These are phyloP conservation scores for Aspergillus calidoustus DNA, from an alignment of 2,329 filamentous ascomycete species.

Conservation along the genomic window DNA sequence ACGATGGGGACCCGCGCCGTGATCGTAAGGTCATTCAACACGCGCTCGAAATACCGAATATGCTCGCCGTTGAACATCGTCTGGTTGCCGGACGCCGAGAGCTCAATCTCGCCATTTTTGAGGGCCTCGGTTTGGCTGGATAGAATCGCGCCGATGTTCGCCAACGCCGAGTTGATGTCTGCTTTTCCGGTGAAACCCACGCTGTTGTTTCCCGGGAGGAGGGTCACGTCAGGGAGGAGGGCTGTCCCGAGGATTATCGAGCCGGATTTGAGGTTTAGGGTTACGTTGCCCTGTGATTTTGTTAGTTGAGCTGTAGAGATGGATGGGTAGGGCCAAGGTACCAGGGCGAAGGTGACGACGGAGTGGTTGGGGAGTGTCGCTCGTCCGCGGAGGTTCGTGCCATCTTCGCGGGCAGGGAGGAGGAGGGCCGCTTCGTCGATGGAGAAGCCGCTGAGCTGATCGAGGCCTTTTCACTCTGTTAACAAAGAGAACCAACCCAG, in stretches of 20 bases:
- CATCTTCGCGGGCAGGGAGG: slow-evolving; percentile 42
- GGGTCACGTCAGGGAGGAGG: slow-evolving; percentile 43
- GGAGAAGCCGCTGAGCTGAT: slow-evolving; percentile 46
- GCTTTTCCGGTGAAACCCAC: slow-evolving; percentile 24
- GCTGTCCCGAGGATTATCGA: slow-evolving; percentile 48
- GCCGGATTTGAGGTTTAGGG: slow-evolving; percentile 50
- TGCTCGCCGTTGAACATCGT: slow-evolving; percentile 50
- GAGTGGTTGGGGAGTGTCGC: slow-evolving; percentile 54
- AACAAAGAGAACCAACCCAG: neutral
- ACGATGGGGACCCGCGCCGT: slow-evolving; percentile 41
- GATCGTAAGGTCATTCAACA: slow-evolving; percentile 49
- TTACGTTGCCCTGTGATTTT: slow-evolving; percentile 47
- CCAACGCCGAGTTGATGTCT: slow-evolving; percentile 43
- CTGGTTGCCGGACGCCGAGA: slow-evolving; percentile 49
- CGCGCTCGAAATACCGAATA: slow-evolving; percentile 51
- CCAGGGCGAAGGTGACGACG: slow-evolving; percentile 45
- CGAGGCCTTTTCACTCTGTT: slow-evolving; percentile 31
- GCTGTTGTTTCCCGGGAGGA: slow-evolving; percentile 52
- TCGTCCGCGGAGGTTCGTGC: slow-evolving; percentile 50
- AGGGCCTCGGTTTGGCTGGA: slow-evolving; percentile 44
- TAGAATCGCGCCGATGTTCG: slow-evolving; percentile 50
- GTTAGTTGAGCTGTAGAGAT: no score
- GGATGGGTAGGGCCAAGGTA: slow-evolving; percentile 3
- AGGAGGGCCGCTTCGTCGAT: slow-evolving; percentile 44
- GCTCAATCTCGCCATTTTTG: slow-evolving; percentile 45